Percentiles rank a stretch among this genome's conserved stretches.
These are phyloP conservation scores for Pseudogymnoascus sp. DNA, from an alignment of 2,329 filamentous ascomycete genomes.

Conservation along the genomic window DNA sequence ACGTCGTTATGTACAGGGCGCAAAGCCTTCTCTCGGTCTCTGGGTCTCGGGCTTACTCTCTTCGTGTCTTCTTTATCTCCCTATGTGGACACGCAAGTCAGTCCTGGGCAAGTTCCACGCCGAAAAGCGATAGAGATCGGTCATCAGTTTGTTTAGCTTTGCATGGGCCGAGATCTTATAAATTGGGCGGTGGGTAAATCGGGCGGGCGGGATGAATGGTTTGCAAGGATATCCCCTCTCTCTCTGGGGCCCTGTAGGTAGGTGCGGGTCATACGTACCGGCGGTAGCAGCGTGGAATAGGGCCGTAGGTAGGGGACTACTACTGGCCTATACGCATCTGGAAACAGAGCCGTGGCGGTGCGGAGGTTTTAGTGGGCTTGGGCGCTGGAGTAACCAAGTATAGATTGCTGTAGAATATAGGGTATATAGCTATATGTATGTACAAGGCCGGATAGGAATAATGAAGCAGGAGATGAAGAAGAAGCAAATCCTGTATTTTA, in stretches of 20 bases:
- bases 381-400: neutral
- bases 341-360: neutral
- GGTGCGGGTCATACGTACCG: conserved; percentile 1
- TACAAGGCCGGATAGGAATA: neutral
- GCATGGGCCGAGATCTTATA: conserved; percentile 6
- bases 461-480: neutral
- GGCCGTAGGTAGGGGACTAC: neutral
- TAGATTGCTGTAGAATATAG: neutral
- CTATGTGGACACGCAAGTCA: neutral
- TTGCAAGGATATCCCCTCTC: neutral
- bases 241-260: neutral
- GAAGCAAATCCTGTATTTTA: neutral
- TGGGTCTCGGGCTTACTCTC: neutral
- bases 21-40: neutral
- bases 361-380: neutral
- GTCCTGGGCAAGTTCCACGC: neutral
- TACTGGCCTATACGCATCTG: neutral
- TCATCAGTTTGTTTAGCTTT: neutral
- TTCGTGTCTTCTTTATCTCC: neutral
- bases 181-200: conserved; percentile 1
- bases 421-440: neutral
- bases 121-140: neutral
- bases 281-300: conserved; percentile 1
- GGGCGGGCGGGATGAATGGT: neutral
- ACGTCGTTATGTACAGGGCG: neutral